These are phyloP conservation scores for Tranzscheliella williamsii DNA, from an alignment of 1,284 basidiomycete species.

Conservation along the genomic window DNA sequence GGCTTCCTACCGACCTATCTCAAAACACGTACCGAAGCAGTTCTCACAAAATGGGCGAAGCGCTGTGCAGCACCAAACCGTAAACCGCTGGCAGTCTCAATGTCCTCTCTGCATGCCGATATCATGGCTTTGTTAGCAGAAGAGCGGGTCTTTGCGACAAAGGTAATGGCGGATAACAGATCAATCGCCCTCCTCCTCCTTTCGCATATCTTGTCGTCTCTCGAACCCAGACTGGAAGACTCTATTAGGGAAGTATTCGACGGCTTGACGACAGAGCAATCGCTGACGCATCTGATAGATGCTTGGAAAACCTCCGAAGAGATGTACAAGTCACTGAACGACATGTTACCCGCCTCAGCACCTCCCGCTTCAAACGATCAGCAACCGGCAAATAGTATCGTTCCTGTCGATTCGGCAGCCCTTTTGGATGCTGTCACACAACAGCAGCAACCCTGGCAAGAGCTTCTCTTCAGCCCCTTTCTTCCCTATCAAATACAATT, in stretches of 20 bases:
- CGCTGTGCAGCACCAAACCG: slow-evolving; percentile 8
- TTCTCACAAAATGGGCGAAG: slow-evolving; percentile 17
- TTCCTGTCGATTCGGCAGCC: neutral
- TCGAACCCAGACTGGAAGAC: slow-evolving; percentile 32
- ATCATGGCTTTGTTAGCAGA: slow-evolving; percentile 35
- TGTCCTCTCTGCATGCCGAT: slow-evolving; percentile 17
- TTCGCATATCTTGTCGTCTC: slow-evolving; percentile 5
- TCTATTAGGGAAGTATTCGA: no score
- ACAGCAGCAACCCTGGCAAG: no score
- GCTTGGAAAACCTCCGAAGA: slow-evolving; percentile 26
- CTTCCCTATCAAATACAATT: slow-evolving; percentile 27
- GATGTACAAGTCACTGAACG: slow-evolving; percentile 6
- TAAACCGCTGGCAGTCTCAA: slow-evolving; percentile 10
- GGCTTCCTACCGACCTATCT: slow-evolving; percentile 28
- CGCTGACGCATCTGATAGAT: slow-evolving; percentile 14
- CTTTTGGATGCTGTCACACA: no score
- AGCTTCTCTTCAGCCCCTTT: slow-evolving; percentile 19
- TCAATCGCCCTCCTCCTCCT: slow-evolving; percentile 17
- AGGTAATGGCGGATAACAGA: slow-evolving; percentile 26
- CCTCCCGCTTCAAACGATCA: neutral
- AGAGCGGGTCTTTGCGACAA: slow-evolving; percentile 23
- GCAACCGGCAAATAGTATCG: slow-evolving; percentile 2
- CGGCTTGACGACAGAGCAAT: slow-evolving; percentile 18
- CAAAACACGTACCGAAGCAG: slow-evolving; percentile 7
- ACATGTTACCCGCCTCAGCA: neutral